These are phyloP conservation scores for Pythium aristosporum DNA, from an alignment of 352 stramenopile genomes.

Conservation along the genomic window DNA sequence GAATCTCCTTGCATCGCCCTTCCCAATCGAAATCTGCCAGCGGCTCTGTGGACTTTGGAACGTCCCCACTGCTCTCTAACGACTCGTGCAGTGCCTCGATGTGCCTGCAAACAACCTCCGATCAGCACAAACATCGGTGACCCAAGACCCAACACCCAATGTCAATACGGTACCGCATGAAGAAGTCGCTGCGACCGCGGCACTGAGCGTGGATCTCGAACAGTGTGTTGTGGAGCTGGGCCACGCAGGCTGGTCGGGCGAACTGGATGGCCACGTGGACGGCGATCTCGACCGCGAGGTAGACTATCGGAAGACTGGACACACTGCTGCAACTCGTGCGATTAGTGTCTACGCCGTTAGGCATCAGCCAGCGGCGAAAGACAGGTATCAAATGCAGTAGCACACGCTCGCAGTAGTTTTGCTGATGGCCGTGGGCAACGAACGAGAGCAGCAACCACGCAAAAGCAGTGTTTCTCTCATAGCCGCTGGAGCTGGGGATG, in stretches of 20 bases:
- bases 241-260: not conserved
- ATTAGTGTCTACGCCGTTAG: not conserved
- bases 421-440: not conserved
- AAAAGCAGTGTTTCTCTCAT: not conserved
- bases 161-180: not conserved
- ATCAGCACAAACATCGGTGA: not conserved
- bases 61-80: not conserved
- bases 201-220: not conserved
- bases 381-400: not conserved
- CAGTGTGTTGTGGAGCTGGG: conserved; percentile 4
- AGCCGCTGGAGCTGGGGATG: not conserved
- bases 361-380: not conserved
- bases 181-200: not conserved
- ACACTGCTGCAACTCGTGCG: too few species aligned
- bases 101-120: not conserved
- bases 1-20: not conserved
- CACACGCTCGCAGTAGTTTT: not conserved
- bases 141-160: not conserved
- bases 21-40: not conserved
- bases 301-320: not conserved
- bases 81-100: not conserved
- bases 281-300: not conserved
- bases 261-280: conserved; percentile 2
- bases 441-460: conserved; percentile 1
- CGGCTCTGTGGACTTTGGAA: not conserved